A percentile compares a stretch with the other conserved stretches of the same genome.
Conservation (phyloP, 768 basidiomycete species). For the Psilocybe subaeruginosa region DNA sequence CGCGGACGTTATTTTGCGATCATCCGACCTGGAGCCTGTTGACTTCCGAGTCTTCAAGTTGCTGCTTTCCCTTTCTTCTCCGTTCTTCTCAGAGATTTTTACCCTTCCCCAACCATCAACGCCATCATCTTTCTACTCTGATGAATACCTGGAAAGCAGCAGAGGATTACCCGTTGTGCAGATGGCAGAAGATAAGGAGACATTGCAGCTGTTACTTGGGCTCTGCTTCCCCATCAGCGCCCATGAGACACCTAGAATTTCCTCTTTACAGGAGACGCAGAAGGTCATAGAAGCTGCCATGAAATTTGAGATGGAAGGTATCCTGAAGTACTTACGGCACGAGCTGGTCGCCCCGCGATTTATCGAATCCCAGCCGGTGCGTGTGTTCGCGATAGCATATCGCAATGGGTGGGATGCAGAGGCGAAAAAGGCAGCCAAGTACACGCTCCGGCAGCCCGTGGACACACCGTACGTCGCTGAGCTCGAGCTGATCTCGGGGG, state of each 20-base stretch:
- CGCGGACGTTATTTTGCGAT: slow-evolving; percentile 58
- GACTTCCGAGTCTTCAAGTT: slow-evolving; percentile 59
- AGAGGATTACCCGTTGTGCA: slow-evolving; percentile 46
- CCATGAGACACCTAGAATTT: slow-evolving; percentile 27
- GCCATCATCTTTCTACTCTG: slow-evolving; percentile 23
- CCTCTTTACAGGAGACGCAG: slow-evolving; percentile 43
- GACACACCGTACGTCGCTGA: slow-evolving; percentile 32
- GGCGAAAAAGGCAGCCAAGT: slow-evolving; percentile 34
- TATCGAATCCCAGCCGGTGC: slow-evolving; percentile 38
- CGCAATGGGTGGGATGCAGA: slow-evolving; percentile 38
- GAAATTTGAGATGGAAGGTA: slow-evolving; percentile 54
- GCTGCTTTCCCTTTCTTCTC: slow-evolving; percentile 57
- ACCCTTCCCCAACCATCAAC: slow-evolving; percentile 47
- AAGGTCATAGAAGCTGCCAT: slow-evolving; percentile 45
- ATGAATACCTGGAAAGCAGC: slow-evolving; percentile 27
- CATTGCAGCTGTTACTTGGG: slow-evolving; percentile 44
- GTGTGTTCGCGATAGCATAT: slow-evolving; percentile 48
- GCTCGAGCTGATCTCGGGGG: slow-evolving; percentile 43
- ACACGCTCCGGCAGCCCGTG: slow-evolving; percentile 35
- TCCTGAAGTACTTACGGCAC: slow-evolving; percentile 34
- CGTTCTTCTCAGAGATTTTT: slow-evolving; percentile 61
- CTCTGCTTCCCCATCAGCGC: slow-evolving; percentile 54
- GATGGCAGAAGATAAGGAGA: slow-evolving; percentile 46
- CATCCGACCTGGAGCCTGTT: slow-evolving; percentile 48
- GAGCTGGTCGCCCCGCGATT: slow-evolving; percentile 36